Percentiles rank a stretch among this genome's conserved stretches.
Conservation (phyloP, 305 asterid species). For the Rubia balearica region DNA sequence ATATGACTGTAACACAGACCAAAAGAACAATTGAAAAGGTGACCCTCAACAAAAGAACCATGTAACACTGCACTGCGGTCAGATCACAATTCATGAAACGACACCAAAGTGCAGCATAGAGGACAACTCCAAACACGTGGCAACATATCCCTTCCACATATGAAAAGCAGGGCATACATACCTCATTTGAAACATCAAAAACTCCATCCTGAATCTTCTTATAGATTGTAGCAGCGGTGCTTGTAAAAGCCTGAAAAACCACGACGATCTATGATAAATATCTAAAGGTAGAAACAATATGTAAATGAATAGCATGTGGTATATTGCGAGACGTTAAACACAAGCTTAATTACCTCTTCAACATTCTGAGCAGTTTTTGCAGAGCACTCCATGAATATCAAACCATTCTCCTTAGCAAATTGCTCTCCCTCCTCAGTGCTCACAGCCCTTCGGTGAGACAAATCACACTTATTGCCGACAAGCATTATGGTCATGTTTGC, state of each 20-base stretch:
- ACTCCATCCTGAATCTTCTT: conserved; percentile 75
- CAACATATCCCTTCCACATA: background rate
- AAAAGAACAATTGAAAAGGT: background rate
- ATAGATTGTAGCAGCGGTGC: conserved; percentile 62
- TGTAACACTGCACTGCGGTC: background rate
- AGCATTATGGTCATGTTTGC: conserved; percentile 66
- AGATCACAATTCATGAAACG: background rate
- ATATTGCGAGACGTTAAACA: background rate
- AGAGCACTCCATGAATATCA: conserved; percentile 74
- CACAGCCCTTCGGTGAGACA: conserved; percentile 68
- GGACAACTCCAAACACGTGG: background rate
- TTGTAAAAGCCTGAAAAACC: conserved; percentile 50
- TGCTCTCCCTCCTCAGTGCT: conserved; percentile 83
- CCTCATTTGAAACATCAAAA: conserved; percentile 77
- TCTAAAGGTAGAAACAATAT: background rate
- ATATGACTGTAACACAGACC: conserved; percentile 39
- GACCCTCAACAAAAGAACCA: background rate
- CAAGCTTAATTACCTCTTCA: conserved; percentile 41
- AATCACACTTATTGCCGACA: conserved; percentile 69
- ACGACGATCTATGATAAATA: background rate
- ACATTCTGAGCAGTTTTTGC: conserved; percentile 81
- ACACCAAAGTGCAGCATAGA: background rate
- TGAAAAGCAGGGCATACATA: conserved; percentile 4
- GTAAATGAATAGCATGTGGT: background rate
- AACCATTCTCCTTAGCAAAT: conserved; percentile 70